Conservation (phyloP, 1,139 yeast species). For the Yamadazyma diospyri region DNA sequence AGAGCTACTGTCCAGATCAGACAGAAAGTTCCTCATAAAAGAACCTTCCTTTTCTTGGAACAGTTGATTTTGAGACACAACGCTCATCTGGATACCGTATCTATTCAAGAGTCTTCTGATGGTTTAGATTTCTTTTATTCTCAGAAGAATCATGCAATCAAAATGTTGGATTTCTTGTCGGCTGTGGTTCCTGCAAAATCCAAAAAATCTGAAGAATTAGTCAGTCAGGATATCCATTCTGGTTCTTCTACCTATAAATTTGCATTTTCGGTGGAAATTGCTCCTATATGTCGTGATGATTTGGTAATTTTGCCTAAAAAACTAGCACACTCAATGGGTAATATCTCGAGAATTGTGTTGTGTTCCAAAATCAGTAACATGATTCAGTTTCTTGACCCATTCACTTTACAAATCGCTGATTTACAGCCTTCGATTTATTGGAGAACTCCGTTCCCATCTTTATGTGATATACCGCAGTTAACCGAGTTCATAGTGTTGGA, state of each 20-base stretch:
- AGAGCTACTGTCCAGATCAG: conserved; percentile 95
- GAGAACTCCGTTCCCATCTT: conserved; percentile 79
- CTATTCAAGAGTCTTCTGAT: conserved; percentile 88
- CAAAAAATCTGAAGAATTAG: conserved; percentile 86
- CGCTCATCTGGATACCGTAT: conserved; percentile 92
- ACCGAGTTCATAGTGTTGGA: conserved; percentile 91
- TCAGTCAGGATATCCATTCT: conserved; percentile 88
- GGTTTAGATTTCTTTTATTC: conserved; percentile 93
- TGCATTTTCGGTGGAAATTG: conserved; percentile 88
- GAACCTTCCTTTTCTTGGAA: conserved; percentile 92
- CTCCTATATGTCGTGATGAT: conserved; percentile 97
- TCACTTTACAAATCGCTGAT: conserved; percentile 78
- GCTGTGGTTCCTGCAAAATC: conserved; percentile 86
- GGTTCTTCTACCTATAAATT: conserved; percentile 87
- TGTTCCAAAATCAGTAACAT: conserved; percentile 82
- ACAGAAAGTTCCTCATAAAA: conserved; percentile 94
- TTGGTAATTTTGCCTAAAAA: conserved; percentile 84
- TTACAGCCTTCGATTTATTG: conserved; percentile 74
- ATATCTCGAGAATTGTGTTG: conserved; percentile 76
- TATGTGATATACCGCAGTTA: conserved; percentile 73
- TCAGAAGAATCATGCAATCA: conserved; percentile 85
- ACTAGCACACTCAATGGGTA: conserved; percentile 81
- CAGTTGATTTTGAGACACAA: conserved; percentile 90
- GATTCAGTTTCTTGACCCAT: conserved; percentile 82
- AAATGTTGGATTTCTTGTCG: conserved; percentile 86